Evolutionary conservation across 768 basidiomycete species (phyloP), one percentile per base, ranked within the genome.

Genomic region (Auriscalpium orientale): DNA sequence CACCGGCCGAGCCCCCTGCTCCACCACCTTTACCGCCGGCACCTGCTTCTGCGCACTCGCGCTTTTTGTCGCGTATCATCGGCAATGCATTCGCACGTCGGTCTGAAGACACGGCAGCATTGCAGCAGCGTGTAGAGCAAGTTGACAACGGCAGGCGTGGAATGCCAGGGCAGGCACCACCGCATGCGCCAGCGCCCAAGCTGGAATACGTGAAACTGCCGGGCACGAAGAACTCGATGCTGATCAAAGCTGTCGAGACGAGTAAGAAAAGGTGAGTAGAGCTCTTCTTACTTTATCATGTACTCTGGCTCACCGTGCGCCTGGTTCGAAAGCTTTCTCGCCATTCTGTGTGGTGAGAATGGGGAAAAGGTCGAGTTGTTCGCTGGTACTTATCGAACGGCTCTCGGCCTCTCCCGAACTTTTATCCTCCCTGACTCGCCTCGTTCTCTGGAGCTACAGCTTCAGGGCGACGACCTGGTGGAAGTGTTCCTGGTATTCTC

Each of bases 351-450:
- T 61, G 92, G 92, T 18, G 93, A 95, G 36, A 87, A 83, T 60
- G 93, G 91, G 15, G 92, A 95, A 73, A 91, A 94, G 65, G 91
- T 95, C 48, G 92, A 95, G 65, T 74, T 95, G 11, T 95, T 95
- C 69, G 92, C 93, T 43, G 92, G 93, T 28, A 92, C 92, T 11
- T 89, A 90, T 62, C 79, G 87, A 53, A 90, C 89, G n/a, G 91
- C 92, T 6, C 80, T 95, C 13, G 88, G 88, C 0, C 78, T 95
- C 36, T 94, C 91, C n/a, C 81, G 92, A 46, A 95, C 92, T 1
- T 95, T 95, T 68, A 94, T 95, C 59, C 74, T 95, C 38, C 92
- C 92, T 0, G 92, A 95, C 65, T 92, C 91, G 12, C 92, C 92
- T 3, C 80, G 88, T 28, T 89, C 89, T 3, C 73, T 95, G 51